phyloP scores from a whole-genome alignment of 805 yeast genomes.

The Wickerhamomyces chambardii region DNA sequence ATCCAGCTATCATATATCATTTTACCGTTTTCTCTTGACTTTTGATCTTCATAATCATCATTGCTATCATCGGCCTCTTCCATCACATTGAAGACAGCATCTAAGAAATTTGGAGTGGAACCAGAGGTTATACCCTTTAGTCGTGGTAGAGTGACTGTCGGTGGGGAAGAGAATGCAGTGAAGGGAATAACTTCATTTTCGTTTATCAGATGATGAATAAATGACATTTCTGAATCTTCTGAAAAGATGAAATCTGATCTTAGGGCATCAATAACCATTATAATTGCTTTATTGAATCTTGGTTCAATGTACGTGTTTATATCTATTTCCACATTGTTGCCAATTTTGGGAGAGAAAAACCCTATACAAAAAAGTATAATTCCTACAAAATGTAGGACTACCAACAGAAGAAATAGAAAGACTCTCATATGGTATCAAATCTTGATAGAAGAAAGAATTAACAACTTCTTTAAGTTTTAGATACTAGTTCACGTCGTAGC shows the following conservation, averaged over 20 bases:
- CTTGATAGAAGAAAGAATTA: too few relatives aligned
- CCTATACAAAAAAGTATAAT: constrained; percentile 65
- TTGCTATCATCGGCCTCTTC: too few relatives aligned
- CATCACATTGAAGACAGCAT: constrained; percentile 91
- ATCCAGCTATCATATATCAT: constrained; percentile 84
- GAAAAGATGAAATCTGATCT: constrained; percentile 81
- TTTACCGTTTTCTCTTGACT: too few relatives aligned
- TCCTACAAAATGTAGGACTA: constrained; percentile 37
- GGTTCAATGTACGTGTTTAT: constrained; percentile 25
- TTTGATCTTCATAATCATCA: constrained; percentile 77
- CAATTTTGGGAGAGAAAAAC: constrained; percentile 85
- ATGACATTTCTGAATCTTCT: constrained; percentile 51
- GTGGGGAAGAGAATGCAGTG: constrained; percentile 91
- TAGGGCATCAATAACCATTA: constrained; percentile 91
- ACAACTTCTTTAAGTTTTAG: too few relatives aligned
- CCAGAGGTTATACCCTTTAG: constrained; percentile 93
- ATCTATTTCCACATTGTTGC: constrained; percentile 24
- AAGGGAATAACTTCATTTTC: constrained; percentile 73
- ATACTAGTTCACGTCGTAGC: too few relatives aligned
- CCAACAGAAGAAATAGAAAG: too few relatives aligned
- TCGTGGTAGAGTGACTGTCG: constrained; percentile 93
- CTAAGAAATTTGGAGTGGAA: constrained; percentile 87
- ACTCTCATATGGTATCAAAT: too few relatives aligned
- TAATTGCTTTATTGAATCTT: constrained; percentile 56
- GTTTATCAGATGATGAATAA: constrained; percentile 56